These are phyloP conservation scores for Ambispora gerdemannii DNA, from an alignment of 192 early-diverging fungal genomes.

Conservation along the genomic window DNA sequence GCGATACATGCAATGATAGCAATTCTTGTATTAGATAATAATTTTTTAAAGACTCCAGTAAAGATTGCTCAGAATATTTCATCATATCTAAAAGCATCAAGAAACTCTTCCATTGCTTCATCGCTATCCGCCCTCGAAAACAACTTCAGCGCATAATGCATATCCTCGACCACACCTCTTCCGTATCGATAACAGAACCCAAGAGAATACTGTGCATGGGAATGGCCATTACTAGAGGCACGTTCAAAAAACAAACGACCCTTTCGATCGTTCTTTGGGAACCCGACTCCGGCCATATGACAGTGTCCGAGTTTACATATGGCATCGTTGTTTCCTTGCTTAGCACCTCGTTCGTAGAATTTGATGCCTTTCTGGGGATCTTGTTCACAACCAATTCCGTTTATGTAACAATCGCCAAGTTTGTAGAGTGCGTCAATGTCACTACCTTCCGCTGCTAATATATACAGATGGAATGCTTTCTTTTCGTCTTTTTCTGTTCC, in stretches of 20 bases:
- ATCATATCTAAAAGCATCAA: no score
- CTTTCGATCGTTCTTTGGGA: background rate
- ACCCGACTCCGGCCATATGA: slow-evolving; percentile 58
- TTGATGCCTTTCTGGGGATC: slow-evolving; percentile 52
- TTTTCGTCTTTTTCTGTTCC: slow-evolving; percentile 49
- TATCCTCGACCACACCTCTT: background rate
- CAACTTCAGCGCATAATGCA: background rate
- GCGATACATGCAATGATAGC: no score
- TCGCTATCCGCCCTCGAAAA: background rate
- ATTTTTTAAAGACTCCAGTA: no score
- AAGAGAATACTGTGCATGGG: background rate
- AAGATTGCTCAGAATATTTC: no score
- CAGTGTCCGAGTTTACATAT: slow-evolving; percentile 57
- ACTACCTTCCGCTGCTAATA: slow-evolving; percentile 47
- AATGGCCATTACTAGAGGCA: background rate
- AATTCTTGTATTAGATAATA: no score
- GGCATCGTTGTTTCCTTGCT: slow-evolving; percentile 54
- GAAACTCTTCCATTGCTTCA: no score
- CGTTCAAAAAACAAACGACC: background rate
- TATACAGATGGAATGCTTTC: slow-evolving; percentile 52
- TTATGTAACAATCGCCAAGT: slow-evolving; percentile 45
- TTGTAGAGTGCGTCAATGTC: slow-evolving; percentile 20
- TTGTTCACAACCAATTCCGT: slow-evolving; percentile 51
- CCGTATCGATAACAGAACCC: background rate
- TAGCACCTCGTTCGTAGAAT: slow-evolving; percentile 57